Percentiles rank a stretch among this genome's conserved stretches.
Evolutionary conservation across 371 early-diverging fungal species (phyloP).

Genomic region (Blakeslea trispora): DNA sequence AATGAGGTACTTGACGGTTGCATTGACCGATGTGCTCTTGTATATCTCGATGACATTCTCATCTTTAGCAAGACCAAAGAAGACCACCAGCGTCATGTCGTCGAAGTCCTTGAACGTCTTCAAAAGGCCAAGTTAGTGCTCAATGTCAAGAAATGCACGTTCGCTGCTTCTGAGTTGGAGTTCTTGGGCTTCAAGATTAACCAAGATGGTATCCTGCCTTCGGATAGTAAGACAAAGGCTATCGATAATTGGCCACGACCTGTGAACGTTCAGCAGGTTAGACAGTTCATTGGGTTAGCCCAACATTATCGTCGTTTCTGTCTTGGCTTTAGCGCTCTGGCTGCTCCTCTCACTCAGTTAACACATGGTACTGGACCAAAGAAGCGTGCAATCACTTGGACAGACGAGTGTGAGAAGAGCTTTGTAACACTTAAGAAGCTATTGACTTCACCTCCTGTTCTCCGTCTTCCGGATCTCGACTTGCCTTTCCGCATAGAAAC

Average conservation of each 20-base stretch:
- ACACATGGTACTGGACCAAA: slow-evolving; percentile 28
- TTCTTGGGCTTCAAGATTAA: slow-evolving; percentile 3
- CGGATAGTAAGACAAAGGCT: neutral
- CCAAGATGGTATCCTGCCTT: neutral
- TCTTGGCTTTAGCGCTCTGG: neutral
- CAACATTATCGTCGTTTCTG: neutral
- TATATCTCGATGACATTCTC: neutral
- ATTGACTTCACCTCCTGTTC: too few species aligned
- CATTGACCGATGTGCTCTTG: slow-evolving; percentile 16
- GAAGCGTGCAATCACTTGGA: neutral
- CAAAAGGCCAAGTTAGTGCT: neutral
- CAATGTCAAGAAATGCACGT: neutral
- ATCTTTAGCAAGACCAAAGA: neutral
- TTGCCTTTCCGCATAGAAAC: too few species aligned
- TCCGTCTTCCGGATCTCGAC: too few species aligned
- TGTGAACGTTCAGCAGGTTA: neutral
- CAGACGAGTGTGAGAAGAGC: too few species aligned
- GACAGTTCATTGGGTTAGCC: neutral
- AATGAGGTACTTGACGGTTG: slow-evolving; percentile 14
- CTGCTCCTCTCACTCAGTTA: neutral
- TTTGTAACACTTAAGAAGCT: too few species aligned
- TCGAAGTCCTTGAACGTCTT: neutral
- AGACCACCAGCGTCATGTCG: neutral
- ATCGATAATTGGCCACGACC: neutral
- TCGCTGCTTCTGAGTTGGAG: neutral